These are phyloP conservation scores for Favolaschia claudopus DNA, from an alignment of 768 basidiomycete species.

Conservation along the genomic window DNA sequence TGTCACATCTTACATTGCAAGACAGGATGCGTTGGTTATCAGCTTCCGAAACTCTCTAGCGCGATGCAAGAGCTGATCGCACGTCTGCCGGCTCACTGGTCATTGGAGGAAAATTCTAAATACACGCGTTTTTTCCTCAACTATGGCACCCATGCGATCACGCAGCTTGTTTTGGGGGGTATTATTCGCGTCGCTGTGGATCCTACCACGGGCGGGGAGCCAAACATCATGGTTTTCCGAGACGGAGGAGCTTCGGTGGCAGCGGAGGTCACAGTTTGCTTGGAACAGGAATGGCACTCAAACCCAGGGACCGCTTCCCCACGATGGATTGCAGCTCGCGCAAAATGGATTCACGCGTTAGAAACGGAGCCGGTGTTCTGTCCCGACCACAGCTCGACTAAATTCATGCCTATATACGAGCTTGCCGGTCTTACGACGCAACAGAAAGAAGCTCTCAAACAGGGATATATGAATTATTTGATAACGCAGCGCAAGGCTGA, in stretches of 20 bases:
- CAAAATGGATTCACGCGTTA: neutral
- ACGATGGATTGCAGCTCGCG: neutral
- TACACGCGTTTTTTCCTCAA: neutral
- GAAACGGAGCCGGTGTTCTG: neutral
- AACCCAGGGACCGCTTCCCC: neutral
- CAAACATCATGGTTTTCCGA: neutral
- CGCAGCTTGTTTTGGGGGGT: neutral
- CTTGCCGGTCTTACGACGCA: neutral
- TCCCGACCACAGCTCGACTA: neutral
- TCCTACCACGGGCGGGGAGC: neutral
- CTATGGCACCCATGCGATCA: neutral
- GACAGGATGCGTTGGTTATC: neutral
- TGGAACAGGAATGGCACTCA: neutral
- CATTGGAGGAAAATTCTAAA: neutral
- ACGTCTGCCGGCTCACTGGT: neutral
- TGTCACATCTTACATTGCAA: neutral
- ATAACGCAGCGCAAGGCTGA: no score
- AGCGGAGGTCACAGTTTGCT: neutral
- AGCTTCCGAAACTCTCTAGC: neutral
- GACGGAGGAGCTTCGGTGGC: neutral
- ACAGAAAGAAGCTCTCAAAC: no score
- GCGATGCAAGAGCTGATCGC: neutral
- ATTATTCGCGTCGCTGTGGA: neutral
- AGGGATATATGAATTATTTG: no score
- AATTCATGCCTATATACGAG: neutral